Evolutionary conservation across 257 asterid genomes (phyloP).

Genomic region (Scutellaria minor): DNA sequence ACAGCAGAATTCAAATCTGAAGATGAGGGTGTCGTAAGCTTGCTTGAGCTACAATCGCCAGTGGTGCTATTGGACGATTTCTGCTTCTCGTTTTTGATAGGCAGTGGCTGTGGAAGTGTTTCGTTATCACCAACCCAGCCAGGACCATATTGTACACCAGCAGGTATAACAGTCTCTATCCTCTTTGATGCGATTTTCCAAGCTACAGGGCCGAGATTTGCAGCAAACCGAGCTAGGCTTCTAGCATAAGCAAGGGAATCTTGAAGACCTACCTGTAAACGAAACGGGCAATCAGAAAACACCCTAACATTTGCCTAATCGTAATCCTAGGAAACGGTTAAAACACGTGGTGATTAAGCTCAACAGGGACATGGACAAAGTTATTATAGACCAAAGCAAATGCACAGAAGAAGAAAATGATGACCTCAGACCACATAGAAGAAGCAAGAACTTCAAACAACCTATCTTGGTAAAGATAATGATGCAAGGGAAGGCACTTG

Average conservation of each 20-base stretch:
- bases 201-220: slow-evolving; percentile 83
- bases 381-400: no score
- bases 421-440: no score
- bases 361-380: no score
- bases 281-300: neutral
- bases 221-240: slow-evolving; percentile 83
- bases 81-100: slow-evolving; percentile 48
- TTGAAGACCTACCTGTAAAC: slow-evolving; percentile 81
- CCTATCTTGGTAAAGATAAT: no score
- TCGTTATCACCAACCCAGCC: slow-evolving; percentile 91
- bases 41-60: slow-evolving; percentile 43
- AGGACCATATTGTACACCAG: slow-evolving; percentile 75
- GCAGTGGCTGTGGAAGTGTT: slow-evolving; percentile 42
- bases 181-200: slow-evolving; percentile 81
- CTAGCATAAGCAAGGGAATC: slow-evolving; percentile 82
- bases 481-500: no score
- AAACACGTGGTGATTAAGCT: neutral
- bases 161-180: slow-evolving; percentile 59
- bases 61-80: slow-evolving; percentile 42
- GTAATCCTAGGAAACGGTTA: neutral
- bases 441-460: no score
- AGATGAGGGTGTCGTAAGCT: slow-evolving; percentile 41
- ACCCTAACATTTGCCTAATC: neutral
- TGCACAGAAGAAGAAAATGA: no score
- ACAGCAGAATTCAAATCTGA: slow-evolving; percentile 46